Conservation (phyloP, 1,139 yeast species). For the Pichia sp. region DNA sequence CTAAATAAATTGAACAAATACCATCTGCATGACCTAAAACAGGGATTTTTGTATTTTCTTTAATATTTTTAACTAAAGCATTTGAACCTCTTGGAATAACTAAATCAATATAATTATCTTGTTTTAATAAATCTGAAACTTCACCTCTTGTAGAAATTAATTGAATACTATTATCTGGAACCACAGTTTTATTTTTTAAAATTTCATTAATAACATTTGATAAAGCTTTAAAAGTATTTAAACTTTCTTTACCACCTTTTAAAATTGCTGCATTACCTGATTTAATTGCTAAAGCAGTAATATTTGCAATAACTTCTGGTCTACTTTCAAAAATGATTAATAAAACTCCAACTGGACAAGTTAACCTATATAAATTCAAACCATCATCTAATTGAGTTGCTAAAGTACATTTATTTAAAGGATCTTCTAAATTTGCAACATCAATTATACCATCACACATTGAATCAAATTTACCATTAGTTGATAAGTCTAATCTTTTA, state of each 20-base stretch:
- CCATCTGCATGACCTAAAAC: slow-evolving; percentile 99
- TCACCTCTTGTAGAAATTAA: slow-evolving; percentile 84
- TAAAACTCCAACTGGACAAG: slow-evolving; percentile 93
- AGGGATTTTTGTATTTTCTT: slow-evolving; percentile 84
- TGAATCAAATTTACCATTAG: slow-evolving; percentile 78
- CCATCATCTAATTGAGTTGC: slow-evolving; percentile 86
- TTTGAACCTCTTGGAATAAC: slow-evolving; percentile 98
- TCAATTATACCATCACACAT: slow-evolving; percentile 95
- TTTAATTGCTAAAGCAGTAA: slow-evolving; percentile 90
- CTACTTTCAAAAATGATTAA: slow-evolving; percentile 92
- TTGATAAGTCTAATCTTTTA: slow-evolving; percentile 76
- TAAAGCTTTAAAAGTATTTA: slow-evolving; percentile 78
- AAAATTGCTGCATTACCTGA: slow-evolving; percentile 94
- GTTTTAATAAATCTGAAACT: slow-evolving; percentile 74
- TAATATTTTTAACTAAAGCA: slow-evolving; percentile 78
- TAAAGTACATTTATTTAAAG: slow-evolving; percentile 78
- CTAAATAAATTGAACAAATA: slow-evolving; percentile 82
- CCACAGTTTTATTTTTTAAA: slow-evolving; percentile 49
- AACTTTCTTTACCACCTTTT: slow-evolving; percentile 95
- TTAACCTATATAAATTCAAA: slow-evolving; percentile 69
- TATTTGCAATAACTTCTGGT: slow-evolving; percentile 98
- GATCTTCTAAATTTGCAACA: slow-evolving; percentile 83
- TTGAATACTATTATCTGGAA: slow-evolving; percentile 79
- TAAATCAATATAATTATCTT: slow-evolving; percentile 86
- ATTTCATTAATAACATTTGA: slow-evolving; percentile 63